phyloP scores from a whole-genome alignment of 495 filamentous ascomycete species.

The Hyaloscypha bicolor region DNA sequence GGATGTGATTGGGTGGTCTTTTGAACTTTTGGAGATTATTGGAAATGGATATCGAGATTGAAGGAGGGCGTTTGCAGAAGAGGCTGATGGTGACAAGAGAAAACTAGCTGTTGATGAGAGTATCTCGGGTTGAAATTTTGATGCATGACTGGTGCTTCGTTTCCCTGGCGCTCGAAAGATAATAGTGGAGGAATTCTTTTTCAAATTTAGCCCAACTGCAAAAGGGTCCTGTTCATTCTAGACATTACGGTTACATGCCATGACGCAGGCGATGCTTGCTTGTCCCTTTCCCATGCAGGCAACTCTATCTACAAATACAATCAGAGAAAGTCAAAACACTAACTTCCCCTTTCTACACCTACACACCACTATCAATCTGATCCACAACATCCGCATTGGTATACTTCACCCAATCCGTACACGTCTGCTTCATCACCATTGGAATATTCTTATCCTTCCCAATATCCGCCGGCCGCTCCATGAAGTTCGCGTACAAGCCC shows the following conservation, averaged over 20 bases:
- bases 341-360: conserved; percentile 14
- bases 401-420: conserved; percentile 53
- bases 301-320: not conserved
- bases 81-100: no score
- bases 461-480: conserved; percentile 48
- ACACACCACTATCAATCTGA: conserved; percentile 60
- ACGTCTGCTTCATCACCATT: conserved; percentile 44
- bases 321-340: not conserved
- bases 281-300: not conserved
- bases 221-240: no score
- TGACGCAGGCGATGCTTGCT: not conserved
- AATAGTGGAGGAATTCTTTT: no score
- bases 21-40: no score
- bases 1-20: no score
- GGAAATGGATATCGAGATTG: no score
- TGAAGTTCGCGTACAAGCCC: conserved; percentile 53
- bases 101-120: no score
- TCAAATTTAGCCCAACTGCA: no score
- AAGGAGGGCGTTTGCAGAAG: no score
- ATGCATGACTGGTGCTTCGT: no score
- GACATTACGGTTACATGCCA: not conserved
- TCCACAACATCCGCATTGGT: conserved; percentile 46
- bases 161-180: no score
- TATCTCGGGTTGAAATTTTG: no score
- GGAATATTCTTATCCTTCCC: conserved; percentile 41